Percentiles rank a stretch among this genome's conserved stretches.
Evolutionary conservation across 225 moss, liverwort and hornwort genomes (phyloP).

Genomic region (Neckera pumila): DNA sequence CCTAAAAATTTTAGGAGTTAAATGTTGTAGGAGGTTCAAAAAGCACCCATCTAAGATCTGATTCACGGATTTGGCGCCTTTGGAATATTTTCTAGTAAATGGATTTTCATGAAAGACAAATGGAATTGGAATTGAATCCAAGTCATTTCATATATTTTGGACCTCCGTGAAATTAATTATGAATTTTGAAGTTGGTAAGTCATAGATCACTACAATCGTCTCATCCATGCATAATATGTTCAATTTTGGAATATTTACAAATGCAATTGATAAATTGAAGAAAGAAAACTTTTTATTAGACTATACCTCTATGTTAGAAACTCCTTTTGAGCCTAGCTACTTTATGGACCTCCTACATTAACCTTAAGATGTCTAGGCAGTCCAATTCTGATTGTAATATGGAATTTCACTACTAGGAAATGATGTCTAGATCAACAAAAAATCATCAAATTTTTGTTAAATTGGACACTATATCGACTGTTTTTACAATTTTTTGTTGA

Average conservation of each 20-base stretch:
- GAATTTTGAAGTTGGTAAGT: not conserved
- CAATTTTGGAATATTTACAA: not conserved
- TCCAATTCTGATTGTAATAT: not conserved
- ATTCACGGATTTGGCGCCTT: fast-evolving
- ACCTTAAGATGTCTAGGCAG: not conserved
- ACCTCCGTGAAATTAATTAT: too few species aligned
- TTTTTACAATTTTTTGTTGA: too few species aligned
- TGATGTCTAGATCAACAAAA: too few species aligned
- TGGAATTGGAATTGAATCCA: not conserved
- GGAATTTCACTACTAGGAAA: too few species aligned
- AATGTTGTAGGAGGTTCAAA: not conserved
- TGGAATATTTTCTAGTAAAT: not conserved
- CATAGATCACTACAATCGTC: fast-evolving
- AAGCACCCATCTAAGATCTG: not conserved
- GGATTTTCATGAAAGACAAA: not conserved
- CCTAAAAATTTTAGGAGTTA: not conserved
- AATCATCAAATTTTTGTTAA: too few species aligned
- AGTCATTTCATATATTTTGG: not conserved
- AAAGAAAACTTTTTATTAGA: too few species aligned
- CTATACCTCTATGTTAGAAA: fast-evolving
- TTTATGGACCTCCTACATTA: not conserved
- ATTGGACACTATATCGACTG: too few species aligned
- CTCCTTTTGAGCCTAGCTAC: fast-evolving
- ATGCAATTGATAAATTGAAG: not conserved
- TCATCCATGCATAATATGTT: not conserved